Evolutionary conservation across 23 red algal species (phyloP).

Genomic region (Gracilariopsis chorda): DNA sequence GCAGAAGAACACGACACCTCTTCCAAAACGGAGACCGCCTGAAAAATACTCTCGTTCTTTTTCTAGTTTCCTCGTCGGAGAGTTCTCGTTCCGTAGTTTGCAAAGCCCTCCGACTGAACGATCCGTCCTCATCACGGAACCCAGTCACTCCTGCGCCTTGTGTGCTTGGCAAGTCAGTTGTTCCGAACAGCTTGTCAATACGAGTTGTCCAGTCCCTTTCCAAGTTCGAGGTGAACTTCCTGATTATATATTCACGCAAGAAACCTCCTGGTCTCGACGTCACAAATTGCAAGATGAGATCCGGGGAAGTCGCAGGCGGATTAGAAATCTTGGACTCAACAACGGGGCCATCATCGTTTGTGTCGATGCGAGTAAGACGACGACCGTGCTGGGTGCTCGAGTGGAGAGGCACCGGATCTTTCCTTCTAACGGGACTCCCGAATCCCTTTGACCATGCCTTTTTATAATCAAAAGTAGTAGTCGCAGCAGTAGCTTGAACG

Average conservation of each 20-base stretch:
- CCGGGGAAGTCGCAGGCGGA: neutral
- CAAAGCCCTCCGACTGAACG: neutral
- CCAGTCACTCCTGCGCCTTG: neutral
- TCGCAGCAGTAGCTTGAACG: constrained; percentile 36
- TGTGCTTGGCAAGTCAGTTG: neutral
- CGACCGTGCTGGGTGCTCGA: neutral
- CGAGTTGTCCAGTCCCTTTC: neutral
- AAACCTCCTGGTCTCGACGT: constrained; percentile 32
- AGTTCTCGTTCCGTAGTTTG: constrained; percentile 33
- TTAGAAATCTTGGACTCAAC: neutral
- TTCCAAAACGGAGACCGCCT: constrained; percentile 23
- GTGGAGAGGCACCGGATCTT: neutral
- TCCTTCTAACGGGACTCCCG: neutral
- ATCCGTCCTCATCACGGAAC: neutral
- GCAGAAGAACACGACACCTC: neutral
- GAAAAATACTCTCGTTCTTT: constrained; percentile 32
- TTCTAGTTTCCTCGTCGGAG: constrained; percentile 23
- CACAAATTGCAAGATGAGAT: constrained; percentile 29
- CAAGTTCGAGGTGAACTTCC: neutral
- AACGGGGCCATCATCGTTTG: neutral
- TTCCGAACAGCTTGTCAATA: constrained; percentile 28
- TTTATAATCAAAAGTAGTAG: neutral
- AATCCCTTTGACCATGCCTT: neutral
- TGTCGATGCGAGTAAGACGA: neutral
- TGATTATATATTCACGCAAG: constrained; percentile 35